phyloP scores from a whole-genome alignment of 2,329 filamentous ascomycete species.

The Cladosporium sp. region DNA sequence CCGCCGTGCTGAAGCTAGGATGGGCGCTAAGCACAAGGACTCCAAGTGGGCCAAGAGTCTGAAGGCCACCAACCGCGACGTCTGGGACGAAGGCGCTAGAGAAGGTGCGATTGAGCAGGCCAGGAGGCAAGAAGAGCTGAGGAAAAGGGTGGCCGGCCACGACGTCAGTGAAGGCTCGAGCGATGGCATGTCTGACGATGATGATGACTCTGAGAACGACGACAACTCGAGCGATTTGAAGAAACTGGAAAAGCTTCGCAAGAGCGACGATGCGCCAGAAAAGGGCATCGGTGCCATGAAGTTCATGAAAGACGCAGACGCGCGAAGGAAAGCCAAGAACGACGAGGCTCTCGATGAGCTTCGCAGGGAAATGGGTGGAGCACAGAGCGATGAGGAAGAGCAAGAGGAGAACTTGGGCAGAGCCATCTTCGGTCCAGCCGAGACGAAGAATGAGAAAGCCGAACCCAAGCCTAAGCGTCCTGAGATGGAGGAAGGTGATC shows the following conservation, averaged over 20 bases:
- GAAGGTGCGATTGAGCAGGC: conserved; percentile 74
- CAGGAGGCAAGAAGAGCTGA: conserved; percentile 72
- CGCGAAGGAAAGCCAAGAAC: conserved; percentile 68
- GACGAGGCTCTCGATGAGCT: conserved; percentile 50
- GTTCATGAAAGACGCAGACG: conserved; percentile 90
- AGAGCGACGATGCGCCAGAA: conserved; percentile 28
- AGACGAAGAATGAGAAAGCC: conserved; percentile 27
- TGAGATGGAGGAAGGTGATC: conserved; percentile 57
- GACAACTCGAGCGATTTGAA: conserved; percentile 19
- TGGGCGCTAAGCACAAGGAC: conserved; percentile 77
- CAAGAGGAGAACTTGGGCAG: conserved; percentile 61
- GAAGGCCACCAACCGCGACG: conserved; percentile 69
- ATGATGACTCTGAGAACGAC: conserved; percentile 55
- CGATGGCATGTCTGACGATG: conserved; percentile 44
- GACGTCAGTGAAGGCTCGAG: conserved; percentile 48
- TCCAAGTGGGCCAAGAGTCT: conserved; percentile 89
- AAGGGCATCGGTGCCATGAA: conserved; percentile 71
- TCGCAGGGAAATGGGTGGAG: conserved; percentile 36
- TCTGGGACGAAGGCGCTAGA: conserved; percentile 84
- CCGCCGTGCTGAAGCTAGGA: conserved; percentile 72
- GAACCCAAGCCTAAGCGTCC: conserved; percentile 32
- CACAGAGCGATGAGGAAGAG: conserved; percentile 43
- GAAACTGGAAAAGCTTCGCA: conserved; percentile 38
- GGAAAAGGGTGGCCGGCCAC: conserved; percentile 71
- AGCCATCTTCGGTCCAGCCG: conserved; percentile 57